Conservation (phyloP, 2,329 filamentous ascomycete species). For the Teratosphaeria destructans region DNA sequence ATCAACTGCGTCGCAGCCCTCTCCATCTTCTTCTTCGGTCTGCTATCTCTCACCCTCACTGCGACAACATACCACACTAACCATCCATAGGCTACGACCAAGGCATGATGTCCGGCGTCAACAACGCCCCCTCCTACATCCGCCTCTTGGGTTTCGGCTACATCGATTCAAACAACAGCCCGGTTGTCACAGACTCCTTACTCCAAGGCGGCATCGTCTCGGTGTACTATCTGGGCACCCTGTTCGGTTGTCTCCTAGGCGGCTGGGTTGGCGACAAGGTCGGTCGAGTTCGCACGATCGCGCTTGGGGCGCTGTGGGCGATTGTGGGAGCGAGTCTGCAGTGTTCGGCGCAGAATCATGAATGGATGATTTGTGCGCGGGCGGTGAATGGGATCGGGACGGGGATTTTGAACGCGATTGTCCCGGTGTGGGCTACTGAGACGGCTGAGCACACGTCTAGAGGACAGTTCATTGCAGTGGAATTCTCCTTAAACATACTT, state of each 20-base stretch:
- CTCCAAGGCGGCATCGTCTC: conserved; percentile 54
- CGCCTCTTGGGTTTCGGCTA: conserved; percentile 56
- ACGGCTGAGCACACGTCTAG: conserved; percentile 57
- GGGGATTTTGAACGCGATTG: conserved; percentile 59
- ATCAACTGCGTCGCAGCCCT: conserved; percentile 55
- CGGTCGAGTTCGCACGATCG: conserved; percentile 55
- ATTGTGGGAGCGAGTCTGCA: conserved; percentile 51
- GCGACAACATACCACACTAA: background rate
- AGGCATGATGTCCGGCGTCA: conserved; percentile 51
- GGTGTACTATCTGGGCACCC: conserved; percentile 50
- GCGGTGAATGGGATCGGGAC: conserved; percentile 44
- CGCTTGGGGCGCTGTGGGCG: conserved; percentile 39
- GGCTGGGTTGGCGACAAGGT: conserved; percentile 54
- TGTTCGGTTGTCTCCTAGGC: conserved; percentile 53
- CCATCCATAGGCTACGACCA: conserved; percentile 30
- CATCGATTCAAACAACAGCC: conserved; percentile 31
- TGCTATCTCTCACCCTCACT: background rate
- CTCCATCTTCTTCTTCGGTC: conserved; percentile 57
- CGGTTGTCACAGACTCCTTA: conserved; percentile 47
- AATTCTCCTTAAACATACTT: conserved; percentile 65
- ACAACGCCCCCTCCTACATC: conserved; percentile 54
- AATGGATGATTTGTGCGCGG: conserved; percentile 48
- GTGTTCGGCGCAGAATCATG: conserved; percentile 52
- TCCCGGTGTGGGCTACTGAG: conserved; percentile 63
- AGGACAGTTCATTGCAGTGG: conserved; percentile 53